These are phyloP conservation scores for Ploettnerulaceae sp. DNA, from an alignment of 2,329 filamentous ascomycete genomes.

Conservation along the genomic window DNA sequence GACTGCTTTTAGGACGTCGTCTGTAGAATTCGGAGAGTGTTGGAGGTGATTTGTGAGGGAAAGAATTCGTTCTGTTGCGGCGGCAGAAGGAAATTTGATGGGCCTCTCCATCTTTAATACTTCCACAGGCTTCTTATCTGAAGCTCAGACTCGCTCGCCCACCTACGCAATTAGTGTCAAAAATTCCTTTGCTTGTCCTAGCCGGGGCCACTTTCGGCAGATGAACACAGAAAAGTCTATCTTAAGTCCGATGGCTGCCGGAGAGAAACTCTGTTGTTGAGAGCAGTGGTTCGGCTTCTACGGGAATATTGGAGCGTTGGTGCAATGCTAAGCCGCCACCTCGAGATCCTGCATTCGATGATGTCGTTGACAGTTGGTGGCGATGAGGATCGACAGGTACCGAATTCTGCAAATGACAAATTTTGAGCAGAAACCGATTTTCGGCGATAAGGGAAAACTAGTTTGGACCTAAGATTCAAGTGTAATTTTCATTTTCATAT, in stretches of 20 bases:
- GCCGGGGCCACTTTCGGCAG: slow-evolving; percentile 8
- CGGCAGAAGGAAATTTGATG: slow-evolving; percentile 18
- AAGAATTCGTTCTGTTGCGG: slow-evolving; percentile 23
- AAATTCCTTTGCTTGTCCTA: too few species aligned
- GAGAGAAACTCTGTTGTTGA: not conserved
- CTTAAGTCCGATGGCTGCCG: slow-evolving; percentile 15
- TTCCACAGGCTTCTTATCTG: slow-evolving; percentile 1
- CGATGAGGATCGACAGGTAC: not conserved
- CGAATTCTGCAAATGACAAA: too few species aligned
- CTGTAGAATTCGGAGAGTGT: slow-evolving; percentile 20
- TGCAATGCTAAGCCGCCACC: not conserved
- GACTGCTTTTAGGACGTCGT: slow-evolving; percentile 21
- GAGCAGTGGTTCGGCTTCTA: not conserved
- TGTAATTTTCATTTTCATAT: too few species aligned
- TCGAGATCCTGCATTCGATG: not conserved
- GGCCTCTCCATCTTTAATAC: slow-evolving; percentile 20
- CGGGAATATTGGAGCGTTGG: not conserved
- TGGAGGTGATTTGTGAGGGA: slow-evolving; percentile 27
- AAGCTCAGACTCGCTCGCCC: not conserved
- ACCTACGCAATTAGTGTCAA: slow-evolving; percentile 16
- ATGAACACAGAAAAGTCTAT: slow-evolving; percentile 5
- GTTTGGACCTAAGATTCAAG: too few species aligned
- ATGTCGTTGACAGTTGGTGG: slow-evolving; percentile 4
- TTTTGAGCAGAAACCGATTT: too few species aligned
- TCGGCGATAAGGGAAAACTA: too few species aligned